Evolutionary conservation across 2,329 filamentous ascomycete genomes (phyloP), one percentile per base, ranked within the genome.

Genomic region (Cladophialophora chaetospira): DNA sequence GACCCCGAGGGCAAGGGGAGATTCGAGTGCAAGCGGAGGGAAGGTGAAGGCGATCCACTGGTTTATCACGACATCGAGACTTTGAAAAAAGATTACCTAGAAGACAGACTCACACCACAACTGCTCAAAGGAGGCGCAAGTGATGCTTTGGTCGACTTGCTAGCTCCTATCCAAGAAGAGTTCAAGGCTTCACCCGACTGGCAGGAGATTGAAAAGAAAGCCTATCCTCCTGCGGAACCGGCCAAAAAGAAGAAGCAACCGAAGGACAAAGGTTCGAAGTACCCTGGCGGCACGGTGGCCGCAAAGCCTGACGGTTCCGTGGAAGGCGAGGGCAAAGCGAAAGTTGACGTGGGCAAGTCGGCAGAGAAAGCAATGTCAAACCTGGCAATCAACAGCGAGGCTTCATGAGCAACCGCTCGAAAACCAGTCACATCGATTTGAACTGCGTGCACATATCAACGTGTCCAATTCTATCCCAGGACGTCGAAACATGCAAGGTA

Each of bases 41-140:
- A 64, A 72, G 78, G 70, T 31, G 88, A 89, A 57, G 82, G 76
- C 28, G 89, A 94, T 69, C 85, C 90, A 1, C 76, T 96, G 29
- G 80, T 91, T 59, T 97, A 97, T 80, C 84, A 79, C n/a, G 76
- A 83, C 56, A 89, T 95, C 58, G 77, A 84, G 56, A 77, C 88
- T 67, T 79, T 97, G 70, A 85, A 90, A 62, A 83, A 86, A 13
- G 93, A 97, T 72, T 97, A 95, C 76, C 71, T 73, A 55, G 85
- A 83, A 50, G 93, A 97, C 69, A 80, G 88, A 81, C 82, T 96
- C 60, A 91, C 88, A 1, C 94, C 94, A 0, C 92, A 97, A 77
- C 76, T 88, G 10, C 79, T 97, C 50, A 97, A 99, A 78, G 82
- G 87, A n/a, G 91, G 89, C 9, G 85, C 95, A 4, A 82, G 88